Conservation (phyloP, 164 flowering plant genomes). For the Echeveria elegans region DNA sequence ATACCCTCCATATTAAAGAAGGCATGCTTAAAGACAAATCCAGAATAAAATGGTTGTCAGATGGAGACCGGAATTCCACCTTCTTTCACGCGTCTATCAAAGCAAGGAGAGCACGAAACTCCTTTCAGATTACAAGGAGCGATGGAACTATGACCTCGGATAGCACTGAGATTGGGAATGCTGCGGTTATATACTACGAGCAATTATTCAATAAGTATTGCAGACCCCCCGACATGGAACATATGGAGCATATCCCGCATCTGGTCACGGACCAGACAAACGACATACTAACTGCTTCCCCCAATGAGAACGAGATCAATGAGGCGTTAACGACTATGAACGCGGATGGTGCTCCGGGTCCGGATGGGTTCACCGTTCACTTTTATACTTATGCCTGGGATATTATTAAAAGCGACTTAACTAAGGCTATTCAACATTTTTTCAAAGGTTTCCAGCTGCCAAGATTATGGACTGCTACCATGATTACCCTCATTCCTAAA, state of each 20-base stretch:
- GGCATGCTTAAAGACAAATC: no score
- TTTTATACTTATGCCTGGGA: constrained; percentile 1
- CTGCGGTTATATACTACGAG: no score
- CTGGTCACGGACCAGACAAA: neutral
- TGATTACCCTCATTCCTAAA: neutral
- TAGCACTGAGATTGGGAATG: no score
- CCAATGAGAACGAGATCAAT: neutral
- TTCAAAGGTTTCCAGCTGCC: neutral
- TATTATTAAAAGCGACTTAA: neutral
- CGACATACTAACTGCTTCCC: neutral
- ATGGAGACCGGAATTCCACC: no score
- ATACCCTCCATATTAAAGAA: no score
- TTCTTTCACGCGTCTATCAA: no score
- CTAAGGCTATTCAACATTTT: neutral
- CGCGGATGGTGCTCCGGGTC: neutral
- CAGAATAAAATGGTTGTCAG: no score
- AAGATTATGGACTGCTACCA: neutral
- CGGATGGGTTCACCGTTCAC: neutral
- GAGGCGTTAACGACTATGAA: neutral
- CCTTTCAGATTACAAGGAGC: no score
- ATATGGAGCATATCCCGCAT: neutral
- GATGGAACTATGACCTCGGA: no score
- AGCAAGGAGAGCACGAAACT: no score
- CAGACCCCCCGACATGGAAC: no score
- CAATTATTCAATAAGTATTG: no score